A percentile compares a stretch with the other conserved stretches of the same genome.
Evolutionary conservation across 768 basidiomycete species (phyloP).

Genomic region (Leccinum uliginosum): DNA sequence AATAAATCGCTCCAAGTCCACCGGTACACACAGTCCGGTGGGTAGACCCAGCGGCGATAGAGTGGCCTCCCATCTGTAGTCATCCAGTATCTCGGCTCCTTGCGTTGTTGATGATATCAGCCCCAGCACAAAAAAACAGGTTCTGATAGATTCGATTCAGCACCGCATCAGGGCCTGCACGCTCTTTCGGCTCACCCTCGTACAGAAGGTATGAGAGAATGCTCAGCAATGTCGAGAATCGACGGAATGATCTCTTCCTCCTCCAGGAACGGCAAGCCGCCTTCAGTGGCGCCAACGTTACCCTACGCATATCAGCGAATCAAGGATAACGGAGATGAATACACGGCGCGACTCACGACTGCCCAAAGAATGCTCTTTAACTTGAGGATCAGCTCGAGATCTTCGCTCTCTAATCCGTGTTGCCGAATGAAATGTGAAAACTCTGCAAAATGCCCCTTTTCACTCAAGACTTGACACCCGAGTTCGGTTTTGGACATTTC

Average conservation of each 20-base stretch:
- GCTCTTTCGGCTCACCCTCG: conserved; percentile 65
- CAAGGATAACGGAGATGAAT: neutral
- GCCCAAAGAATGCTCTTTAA: conserved; percentile 97
- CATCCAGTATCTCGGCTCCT: conserved; percentile 90
- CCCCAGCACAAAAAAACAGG: conserved; percentile 94
- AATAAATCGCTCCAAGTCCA: conserved; percentile 77
- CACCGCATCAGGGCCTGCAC: neutral
- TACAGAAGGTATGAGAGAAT: conserved; percentile 85
- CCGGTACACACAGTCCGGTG: conserved; percentile 87
- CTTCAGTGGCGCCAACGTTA: conserved; percentile 85
- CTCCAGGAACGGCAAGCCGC: conserved; percentile 92
- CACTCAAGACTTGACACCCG: conserved; percentile 86
- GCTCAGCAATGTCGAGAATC: conserved; percentile 86
- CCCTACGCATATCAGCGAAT: conserved; percentile 50
- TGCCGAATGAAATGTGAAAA: conserved; percentile 88
- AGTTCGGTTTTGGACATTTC: conserved; percentile 97
- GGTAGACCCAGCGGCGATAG: conserved; percentile 79
- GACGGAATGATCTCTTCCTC: conserved; percentile 92
- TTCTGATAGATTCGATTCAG: conserved; percentile 46
- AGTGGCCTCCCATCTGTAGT: conserved; percentile 91
- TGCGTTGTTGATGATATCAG: conserved; percentile 87
- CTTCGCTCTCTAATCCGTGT: conserved; percentile 81
- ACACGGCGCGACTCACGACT: conserved; percentile 59
- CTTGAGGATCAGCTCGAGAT: conserved; percentile 79
- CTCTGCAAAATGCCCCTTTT: conserved; percentile 86